phyloP scores from a whole-genome alignment of 2,329 filamentous ascomycete species.

The Claviceps arundinis region DNA sequence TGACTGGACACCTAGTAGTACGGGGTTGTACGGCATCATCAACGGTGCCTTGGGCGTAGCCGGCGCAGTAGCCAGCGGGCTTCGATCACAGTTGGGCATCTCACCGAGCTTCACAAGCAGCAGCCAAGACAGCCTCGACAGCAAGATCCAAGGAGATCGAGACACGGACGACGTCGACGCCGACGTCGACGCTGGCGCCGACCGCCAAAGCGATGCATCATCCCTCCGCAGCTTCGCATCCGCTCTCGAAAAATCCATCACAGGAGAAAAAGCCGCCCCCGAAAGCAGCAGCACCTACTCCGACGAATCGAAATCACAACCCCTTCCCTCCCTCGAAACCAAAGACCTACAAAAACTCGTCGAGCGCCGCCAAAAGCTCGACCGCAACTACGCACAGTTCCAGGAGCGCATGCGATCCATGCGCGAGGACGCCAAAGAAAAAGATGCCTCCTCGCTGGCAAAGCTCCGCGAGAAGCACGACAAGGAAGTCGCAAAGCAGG shows the following conservation, averaged over 20 bases:
- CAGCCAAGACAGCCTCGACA: constrained; percentile 15
- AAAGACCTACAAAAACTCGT: constrained; percentile 54
- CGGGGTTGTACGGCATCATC: constrained; percentile 43
- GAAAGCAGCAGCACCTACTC: constrained; percentile 16
- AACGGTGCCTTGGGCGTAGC: constrained; percentile 38
- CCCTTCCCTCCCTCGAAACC: constrained; percentile 25
- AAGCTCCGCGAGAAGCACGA: constrained; percentile 53
- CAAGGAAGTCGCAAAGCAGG: constrained; percentile 48
- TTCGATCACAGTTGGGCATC: constrained; percentile 18
- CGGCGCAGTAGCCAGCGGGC: constrained; percentile 27
- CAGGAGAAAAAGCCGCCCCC: constrained; percentile 14
- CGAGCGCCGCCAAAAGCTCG: constrained; percentile 45
- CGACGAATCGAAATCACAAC: constrained; percentile 23
- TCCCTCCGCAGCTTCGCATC: constrained; percentile 37
- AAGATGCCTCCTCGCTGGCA: constrained; percentile 36
- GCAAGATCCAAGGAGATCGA: constrained; percentile 14
- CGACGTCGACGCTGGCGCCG: constrained; percentile 3
- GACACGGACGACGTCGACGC: constrained; percentile 12
- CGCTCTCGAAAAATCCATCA: constrained; percentile 25
- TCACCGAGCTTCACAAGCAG: constrained; percentile 14
- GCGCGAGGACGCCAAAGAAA: constrained; percentile 32
- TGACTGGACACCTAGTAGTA: constrained; percentile 23
- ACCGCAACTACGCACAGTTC: constrained; percentile 47
- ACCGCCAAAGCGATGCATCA: constrained; percentile 27
- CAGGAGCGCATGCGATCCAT: constrained; percentile 33